A percentile compares a stretch with the other conserved stretches of the same genome.
phyloP scores from a whole-genome alignment of 2,329 filamentous ascomycete genomes.

The Fonsecaea pugnacius region DNA sequence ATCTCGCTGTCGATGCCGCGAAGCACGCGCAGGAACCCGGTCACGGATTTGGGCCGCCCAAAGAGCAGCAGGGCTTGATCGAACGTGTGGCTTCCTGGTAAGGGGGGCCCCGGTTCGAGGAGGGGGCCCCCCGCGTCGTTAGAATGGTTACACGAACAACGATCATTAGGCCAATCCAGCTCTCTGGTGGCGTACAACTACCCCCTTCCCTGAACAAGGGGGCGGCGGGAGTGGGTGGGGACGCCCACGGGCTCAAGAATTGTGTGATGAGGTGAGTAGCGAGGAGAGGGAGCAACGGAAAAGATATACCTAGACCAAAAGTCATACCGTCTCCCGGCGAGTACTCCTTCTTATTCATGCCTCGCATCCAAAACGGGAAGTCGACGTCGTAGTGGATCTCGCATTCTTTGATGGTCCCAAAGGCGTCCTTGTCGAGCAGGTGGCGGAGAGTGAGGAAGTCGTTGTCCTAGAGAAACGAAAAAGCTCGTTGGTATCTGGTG shows the following conservation, averaged over 20 bases:
- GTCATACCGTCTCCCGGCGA: slow-evolving; percentile 69
- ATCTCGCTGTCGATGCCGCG: slow-evolving; percentile 59
- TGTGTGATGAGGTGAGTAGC: not conserved
- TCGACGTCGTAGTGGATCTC: slow-evolving; percentile 80
- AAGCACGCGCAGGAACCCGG: slow-evolving; percentile 68
- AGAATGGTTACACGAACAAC: not conserved
- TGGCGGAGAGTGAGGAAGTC: slow-evolving; percentile 73
- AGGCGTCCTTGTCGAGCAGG: slow-evolving; percentile 61
- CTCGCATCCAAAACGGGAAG: slow-evolving; percentile 26
- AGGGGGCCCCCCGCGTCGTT: not conserved
- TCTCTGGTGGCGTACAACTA: too few relatives aligned
- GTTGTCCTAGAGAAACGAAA: slow-evolving; percentile 62
- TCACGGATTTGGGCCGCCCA: slow-evolving; percentile 68
- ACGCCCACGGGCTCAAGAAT: not conserved
- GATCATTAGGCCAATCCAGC: too few relatives aligned
- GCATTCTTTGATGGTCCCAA: slow-evolving; percentile 74
- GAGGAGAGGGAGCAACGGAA: not conserved
- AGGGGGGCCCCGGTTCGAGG: too few relatives aligned
- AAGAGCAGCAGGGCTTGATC: slow-evolving; percentile 75
- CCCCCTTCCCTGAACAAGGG: too few relatives aligned
- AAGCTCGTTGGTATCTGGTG: not conserved
- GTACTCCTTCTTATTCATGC: slow-evolving; percentile 56
- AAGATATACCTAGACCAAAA: slow-evolving; percentile 66
- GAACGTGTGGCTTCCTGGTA: slow-evolving; percentile 64
- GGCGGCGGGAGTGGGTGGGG: not conserved